Conservation (phyloP, 805 yeast species). For the Candida stauntonica region DNA sequence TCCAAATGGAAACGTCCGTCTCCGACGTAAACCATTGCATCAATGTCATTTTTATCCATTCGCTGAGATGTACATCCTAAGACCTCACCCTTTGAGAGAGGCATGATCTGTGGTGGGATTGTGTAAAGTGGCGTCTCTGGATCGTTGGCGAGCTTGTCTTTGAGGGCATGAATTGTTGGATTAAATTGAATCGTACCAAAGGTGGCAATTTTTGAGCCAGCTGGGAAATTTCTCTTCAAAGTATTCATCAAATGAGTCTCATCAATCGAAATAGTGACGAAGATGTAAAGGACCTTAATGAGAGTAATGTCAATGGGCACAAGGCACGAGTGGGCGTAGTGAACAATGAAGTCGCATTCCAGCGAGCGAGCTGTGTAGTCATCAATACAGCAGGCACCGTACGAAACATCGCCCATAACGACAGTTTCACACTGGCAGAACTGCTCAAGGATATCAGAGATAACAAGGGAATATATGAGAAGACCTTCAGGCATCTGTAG, state of each 20-base stretch:
- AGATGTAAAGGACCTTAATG: slow-evolving; percentile 89
- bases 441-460: slow-evolving; percentile 90
- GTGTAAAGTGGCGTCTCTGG: slow-evolving; percentile 47
- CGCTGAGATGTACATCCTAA: slow-evolving; percentile 93
- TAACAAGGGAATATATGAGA: slow-evolving; percentile 77
- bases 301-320: slow-evolving; percentile 92
- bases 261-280: slow-evolving; percentile 90
- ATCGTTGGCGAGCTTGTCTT: slow-evolving; percentile 52
- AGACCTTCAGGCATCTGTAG: slow-evolving; percentile 98
- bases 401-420: slow-evolving; percentile 98
- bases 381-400: slow-evolving; percentile 98
- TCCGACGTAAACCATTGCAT: slow-evolving; percentile 88
- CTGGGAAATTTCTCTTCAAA: slow-evolving; percentile 59
- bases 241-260: slow-evolving; percentile 78
- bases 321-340: slow-evolving; percentile 95
- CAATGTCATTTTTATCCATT: slow-evolving; percentile 55
- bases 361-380: slow-evolving; percentile 91
- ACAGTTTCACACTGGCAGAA: slow-evolving; percentile 83
- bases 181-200: slow-evolving; percentile 97
- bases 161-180: slow-evolving; percentile 82
- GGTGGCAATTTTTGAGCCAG: slow-evolving; percentile 67
- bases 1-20: slow-evolving; percentile 97
- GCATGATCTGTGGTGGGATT: slow-evolving; percentile 86
- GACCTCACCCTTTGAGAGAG: slow-evolving; percentile 93
- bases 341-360: slow-evolving; percentile 92